Evolutionary conservation across 208 protist genomes (phyloP), one percentile per base, ranked within the genome.

Genomic region (Crithidia thermophila): DNA sequence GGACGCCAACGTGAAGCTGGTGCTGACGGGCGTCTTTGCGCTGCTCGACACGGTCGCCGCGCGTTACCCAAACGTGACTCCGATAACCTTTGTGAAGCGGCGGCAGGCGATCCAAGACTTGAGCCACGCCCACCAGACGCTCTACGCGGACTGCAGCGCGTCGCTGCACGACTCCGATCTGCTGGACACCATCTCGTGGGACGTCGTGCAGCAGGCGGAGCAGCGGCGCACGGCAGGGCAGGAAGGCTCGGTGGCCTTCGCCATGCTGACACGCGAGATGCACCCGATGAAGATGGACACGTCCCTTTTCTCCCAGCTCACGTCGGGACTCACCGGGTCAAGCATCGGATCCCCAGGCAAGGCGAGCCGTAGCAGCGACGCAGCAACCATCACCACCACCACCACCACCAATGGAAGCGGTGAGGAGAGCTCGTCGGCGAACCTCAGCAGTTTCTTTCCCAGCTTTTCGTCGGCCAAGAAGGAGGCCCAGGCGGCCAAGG

Each of bases 21-120:
- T 87, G 39, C 69, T 87, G 3, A 58, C 42, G 16, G 75, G 70
- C 25, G 36, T 87, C 30, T 81, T 68, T 39, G 57, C 60, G 25
- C 61, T 83, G 31, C 60, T 87, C 30, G 77, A 80, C 50, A 65
- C 62, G 33, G 49, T 87, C 36, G 21, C 55, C 23, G 36, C 60
- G 14, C 72, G 75, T 21, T 77, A 83, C 60, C 81, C 81, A 50
- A 68, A 52, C 47, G 62, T 67, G 40, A 66, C 55, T 9, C 58
- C 51, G 20, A 53, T 50, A 13, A 74, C 68, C 3, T 39, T 67
- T 21, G 31, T 84, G 27, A 52, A 69, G 46, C 69, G 78, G 25
- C 71, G 60, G 4, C 21, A 69, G 18, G 39, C 34, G 9, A 77
- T 81, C 34, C 77, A 67, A 36, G 55, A 72, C 18, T 33, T 75